Base-by-base conservation (phyloP, 257 asterid genomes). In the Paraleonurus japonicus region DNA sequence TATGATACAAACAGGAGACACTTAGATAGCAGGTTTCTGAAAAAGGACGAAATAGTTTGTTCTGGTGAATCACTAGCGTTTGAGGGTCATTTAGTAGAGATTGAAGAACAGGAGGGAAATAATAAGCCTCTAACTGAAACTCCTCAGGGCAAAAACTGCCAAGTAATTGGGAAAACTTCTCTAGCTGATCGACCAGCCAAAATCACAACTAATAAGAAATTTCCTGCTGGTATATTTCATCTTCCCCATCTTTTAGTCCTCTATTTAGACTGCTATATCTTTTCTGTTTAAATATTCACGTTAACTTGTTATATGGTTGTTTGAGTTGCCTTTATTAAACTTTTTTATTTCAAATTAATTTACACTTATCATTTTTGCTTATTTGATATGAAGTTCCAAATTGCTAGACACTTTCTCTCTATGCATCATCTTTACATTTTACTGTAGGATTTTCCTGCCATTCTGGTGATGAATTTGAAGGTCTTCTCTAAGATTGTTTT, bases 41-140 rank as follows among this genome's bases (percentile, higher is more conserved):
- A 81, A 75, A 84, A 76, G 73, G 84, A 85, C 78, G 98, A 88
- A 79, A 35, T 47, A 16, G 80, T 92, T 71, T 57, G 68, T 67
- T 79, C 87, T 77, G 98, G 98, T 53, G 83, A 79, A 83, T 82
- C 90, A 9, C 75, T 92, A 24, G 39, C 75, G 45, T 74, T 90
- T 74, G 95, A 84, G 24, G 90, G 95, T 58, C 81, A 88, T 82
- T 73, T 85, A 71, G 96, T 88, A 27, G 96, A 92, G 58, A 78
- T 92, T 69, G 98, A 88, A 75, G 90, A 84, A 76, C 62, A 65
- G 53, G 86, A 82, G 81, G 83, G 58, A 66, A 86, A 74, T 64
- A 74, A 72, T 39, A 84, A 81, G 65, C 81, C 82, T 63, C 81
- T 28, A 72, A 67, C 67, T 47, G 83, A 82, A 23, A 76, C 62